Base-by-base conservation (phyloP, 805 yeast genomes). In the Kuraishia piskuri region DNA sequence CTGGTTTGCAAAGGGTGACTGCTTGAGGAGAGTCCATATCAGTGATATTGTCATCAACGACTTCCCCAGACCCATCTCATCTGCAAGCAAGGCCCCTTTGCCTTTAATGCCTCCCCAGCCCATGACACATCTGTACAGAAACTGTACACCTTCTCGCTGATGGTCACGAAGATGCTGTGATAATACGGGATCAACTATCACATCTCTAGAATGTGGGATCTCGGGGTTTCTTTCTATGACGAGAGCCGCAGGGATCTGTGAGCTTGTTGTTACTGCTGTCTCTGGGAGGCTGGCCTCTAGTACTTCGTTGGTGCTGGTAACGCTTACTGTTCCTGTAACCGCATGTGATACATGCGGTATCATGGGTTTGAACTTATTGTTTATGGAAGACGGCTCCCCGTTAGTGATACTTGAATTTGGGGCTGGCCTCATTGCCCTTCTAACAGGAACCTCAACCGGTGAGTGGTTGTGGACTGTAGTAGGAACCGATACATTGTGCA, bases 61-160 rank as follows among this genome's bases (percentile, higher is more conserved):
- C 61, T 88, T 88, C 1, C 97, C 97, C 19, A 94, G 72, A 0
- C 99, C 99, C 99, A 94, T 94, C 61, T 92, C 98, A 67, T 94
- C 99, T 0, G 99, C 99, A 47, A 94, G 67, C 4, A 94, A 69
- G 1, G 92, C 91, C 0, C 99, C 98, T 47, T 68, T 59, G 0
- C 80, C 79, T 1, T 72, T 70, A 21, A 68, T 68, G 3, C 75
- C 76, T 23, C 78, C 70, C 84, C 86, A 80, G 0, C 96, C 96
- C 84, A 86, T 80, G 1, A 91, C 78, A 59, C 96, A 88, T 54
- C 87, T 86, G 63, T 89, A 89, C 59, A 94, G 69, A 61, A 94
- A 94, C 52, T 69, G 65, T 0, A 92, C 88, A 2, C 97, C 99
- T 58, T 86, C 91, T 14, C 79, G 68, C 65, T 94, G 99, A 68